Percentiles rank a stretch among this genome's conserved stretches.
Conservation (phyloP, 257 asterid genomes). For the Cordia subcordata region DNA sequence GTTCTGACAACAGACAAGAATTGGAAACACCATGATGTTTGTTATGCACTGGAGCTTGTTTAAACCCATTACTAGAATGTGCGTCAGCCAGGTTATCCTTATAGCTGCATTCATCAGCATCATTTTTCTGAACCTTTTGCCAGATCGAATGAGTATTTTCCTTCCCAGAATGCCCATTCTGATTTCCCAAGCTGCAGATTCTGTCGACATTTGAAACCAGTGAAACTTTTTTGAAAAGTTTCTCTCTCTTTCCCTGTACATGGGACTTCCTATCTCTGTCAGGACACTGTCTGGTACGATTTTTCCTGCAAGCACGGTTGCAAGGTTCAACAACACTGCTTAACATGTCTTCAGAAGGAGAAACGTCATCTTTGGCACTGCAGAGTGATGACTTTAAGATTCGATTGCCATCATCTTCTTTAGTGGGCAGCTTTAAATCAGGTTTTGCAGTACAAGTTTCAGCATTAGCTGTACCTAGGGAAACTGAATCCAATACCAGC, state of each 20-base stretch:
- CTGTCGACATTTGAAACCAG: conserved; percentile 5
- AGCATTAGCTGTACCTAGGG: conserved; percentile 12
- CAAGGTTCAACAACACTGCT: neutral
- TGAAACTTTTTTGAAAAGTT: conserved; percentile 10
- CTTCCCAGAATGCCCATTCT: conserved; percentile 13
- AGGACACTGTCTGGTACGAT: conserved; percentile 5
- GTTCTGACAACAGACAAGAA: conserved; percentile 4
- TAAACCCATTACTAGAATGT: conserved; percentile 5
- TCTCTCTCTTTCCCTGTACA: conserved; percentile 16
- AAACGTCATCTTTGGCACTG: conserved; percentile 2
- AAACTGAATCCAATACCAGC: conserved; percentile 5
- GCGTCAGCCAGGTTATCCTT: conserved; percentile 5
- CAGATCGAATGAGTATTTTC: conserved; percentile 20
- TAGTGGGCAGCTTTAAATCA: neutral
- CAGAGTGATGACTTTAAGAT: conserved; percentile 4
- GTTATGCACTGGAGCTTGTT: conserved; percentile 4
- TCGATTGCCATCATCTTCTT: neutral
- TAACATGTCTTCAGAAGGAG: conserved; percentile 7
- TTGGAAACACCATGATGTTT: conserved; percentile 7
- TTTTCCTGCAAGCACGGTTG: conserved; percentile 1
- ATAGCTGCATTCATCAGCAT: conserved; percentile 9
- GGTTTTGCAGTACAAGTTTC: conserved; percentile 3
- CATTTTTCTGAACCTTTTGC: conserved; percentile 24
- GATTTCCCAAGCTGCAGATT: conserved; percentile 9
- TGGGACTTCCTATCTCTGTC: conserved; percentile 7